These are phyloP conservation scores for Oryza glaberrima DNA, from an alignment of 176 grass and related monocot species.

Conservation along the genomic window DNA sequence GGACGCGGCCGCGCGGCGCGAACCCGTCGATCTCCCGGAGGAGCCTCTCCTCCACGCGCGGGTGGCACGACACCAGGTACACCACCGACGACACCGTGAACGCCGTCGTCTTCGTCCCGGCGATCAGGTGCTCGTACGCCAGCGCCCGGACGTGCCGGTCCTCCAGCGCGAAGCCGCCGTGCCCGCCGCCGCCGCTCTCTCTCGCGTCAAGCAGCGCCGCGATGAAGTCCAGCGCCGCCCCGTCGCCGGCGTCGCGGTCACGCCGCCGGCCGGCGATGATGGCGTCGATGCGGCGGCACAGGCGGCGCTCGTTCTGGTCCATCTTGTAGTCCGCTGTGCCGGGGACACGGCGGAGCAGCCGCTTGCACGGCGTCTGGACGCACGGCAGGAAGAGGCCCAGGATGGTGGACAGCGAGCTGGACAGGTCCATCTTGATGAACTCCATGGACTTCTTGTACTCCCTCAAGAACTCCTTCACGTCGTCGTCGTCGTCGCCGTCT, in stretches of 20 bases:
- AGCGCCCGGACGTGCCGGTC: conserved; percentile 78
- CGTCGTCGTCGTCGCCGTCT: background rate
- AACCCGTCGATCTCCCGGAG: conserved; percentile 76
- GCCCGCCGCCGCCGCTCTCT: conserved; percentile 37
- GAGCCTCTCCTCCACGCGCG: conserved; percentile 76
- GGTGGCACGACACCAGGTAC: conserved; percentile 78
- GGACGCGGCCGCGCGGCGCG: conserved; percentile 23
- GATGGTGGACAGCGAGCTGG: conserved; percentile 83
- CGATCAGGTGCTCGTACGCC: conserved; percentile 91
- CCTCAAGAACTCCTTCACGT: conserved; percentile 64
- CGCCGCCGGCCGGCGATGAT: conserved; percentile 60
- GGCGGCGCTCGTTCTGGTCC: conserved; percentile 56
- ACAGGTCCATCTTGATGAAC: conserved; percentile 93
- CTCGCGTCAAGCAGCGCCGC: conserved; percentile 67
- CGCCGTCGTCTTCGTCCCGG: conserved; percentile 95
- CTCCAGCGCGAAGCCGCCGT: conserved; percentile 45
- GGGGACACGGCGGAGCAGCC: conserved; percentile 57
- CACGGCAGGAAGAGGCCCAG: conserved; percentile 72
- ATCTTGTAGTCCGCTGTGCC: conserved; percentile 84
- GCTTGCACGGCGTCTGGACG: conserved; percentile 64
- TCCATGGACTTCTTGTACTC: conserved; percentile 70
- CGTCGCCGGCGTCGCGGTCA: conserved; percentile 19
- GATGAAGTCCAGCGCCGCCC: conserved; percentile 63
- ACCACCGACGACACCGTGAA: conserved; percentile 88
- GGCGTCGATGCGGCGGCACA: conserved; percentile 73